Percentiles rank a stretch among this genome's conserved stretches.
These are phyloP conservation scores for Carex littledalei DNA, from an alignment of 176 grass and related monocot species.

Conservation along the genomic window DNA sequence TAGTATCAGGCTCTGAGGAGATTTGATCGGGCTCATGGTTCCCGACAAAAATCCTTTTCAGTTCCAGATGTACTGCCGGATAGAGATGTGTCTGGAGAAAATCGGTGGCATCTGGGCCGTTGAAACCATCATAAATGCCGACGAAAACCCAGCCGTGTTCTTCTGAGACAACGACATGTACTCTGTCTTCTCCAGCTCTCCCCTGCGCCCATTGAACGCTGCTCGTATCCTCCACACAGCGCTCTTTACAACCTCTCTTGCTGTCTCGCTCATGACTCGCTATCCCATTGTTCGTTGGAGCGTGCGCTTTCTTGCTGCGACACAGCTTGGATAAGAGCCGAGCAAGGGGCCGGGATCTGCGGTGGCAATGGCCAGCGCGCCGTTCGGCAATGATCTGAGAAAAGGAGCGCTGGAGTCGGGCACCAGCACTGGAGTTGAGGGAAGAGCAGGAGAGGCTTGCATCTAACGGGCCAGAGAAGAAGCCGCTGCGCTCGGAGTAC, in stretches of 20 bases:
- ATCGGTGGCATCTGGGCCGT: conserved; percentile 96
- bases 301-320: conserved; percentile 31
- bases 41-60: conserved; percentile 58
- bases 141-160: conserved; percentile 89
- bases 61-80: conserved; percentile 64
- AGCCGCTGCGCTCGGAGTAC: conserved; percentile 52
- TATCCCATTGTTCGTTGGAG: conserved; percentile 14
- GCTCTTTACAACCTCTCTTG: conserved; percentile 24
- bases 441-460: conserved; percentile 58
- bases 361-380: background rate
- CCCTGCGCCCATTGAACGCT: conserved; percentile 87
- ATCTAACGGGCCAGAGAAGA: conserved; percentile 75
- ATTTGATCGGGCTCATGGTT: conserved; percentile 21
- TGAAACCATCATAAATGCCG: conserved; percentile 98
- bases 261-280: conserved; percentile 11
- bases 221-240: conserved; percentile 5
- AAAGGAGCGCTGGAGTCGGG: background rate
- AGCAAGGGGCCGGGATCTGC: conserved; percentile 31
- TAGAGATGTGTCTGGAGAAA: conserved; percentile 90
- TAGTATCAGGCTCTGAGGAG: conserved; percentile 18
- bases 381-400: conserved; percentile 14
- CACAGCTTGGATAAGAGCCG: conserved; percentile 66
- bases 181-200: conserved; percentile 87
- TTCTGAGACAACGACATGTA: conserved; percentile 84
- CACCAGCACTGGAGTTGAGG: conserved; percentile 30